phyloP scores from a whole-genome alignment of 2,329 filamentous ascomycete genomes.

The Colletotrichum chrysophilum region DNA sequence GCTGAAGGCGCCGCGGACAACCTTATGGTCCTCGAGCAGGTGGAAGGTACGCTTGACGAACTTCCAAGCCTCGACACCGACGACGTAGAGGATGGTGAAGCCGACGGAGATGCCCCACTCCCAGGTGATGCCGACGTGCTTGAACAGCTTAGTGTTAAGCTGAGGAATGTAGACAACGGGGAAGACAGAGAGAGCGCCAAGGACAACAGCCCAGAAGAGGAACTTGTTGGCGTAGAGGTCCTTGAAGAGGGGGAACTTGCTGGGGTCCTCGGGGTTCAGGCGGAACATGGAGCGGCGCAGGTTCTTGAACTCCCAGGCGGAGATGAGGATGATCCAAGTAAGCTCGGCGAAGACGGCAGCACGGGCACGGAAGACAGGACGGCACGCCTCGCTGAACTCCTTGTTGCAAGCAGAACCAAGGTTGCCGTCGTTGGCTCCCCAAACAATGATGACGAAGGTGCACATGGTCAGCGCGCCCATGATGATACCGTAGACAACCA shows the following conservation, averaged over 20 bases:
- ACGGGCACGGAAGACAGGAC: conserved; percentile 70
- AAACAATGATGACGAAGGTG: conserved; percentile 70
- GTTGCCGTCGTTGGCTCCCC: conserved; percentile 58
- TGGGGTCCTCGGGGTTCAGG: conserved; percentile 60
- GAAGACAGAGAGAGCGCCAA: conserved; percentile 67
- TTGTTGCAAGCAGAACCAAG: conserved; percentile 70
- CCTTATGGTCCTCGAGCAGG: conserved; percentile 57
- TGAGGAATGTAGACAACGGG: conserved; percentile 75
- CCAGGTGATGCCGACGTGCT: conserved; percentile 74
- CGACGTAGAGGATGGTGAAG: conserved; percentile 67
- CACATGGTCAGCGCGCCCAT: conserved; percentile 73
- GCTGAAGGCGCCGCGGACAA: conserved; percentile 55
- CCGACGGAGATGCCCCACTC: conserved; percentile 75
- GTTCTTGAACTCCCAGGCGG: conserved; percentile 80
- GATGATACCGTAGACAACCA: conserved; percentile 79
- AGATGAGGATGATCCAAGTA: conserved; percentile 75
- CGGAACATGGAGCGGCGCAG: conserved; percentile 75
- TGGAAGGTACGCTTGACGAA: conserved; percentile 63
- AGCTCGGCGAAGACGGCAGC: conserved; percentile 76
- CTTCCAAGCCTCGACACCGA: conserved; percentile 76
- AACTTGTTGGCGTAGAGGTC: conserved; percentile 75
- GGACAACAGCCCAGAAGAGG: conserved; percentile 69
- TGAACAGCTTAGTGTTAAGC: conserved; percentile 74
- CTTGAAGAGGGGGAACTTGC: conserved; percentile 58
- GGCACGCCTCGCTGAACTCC: conserved; percentile 58